Conservation (phyloP, 2,329 filamentous ascomycete species). For the Dactylellina haptotyla region DNA sequence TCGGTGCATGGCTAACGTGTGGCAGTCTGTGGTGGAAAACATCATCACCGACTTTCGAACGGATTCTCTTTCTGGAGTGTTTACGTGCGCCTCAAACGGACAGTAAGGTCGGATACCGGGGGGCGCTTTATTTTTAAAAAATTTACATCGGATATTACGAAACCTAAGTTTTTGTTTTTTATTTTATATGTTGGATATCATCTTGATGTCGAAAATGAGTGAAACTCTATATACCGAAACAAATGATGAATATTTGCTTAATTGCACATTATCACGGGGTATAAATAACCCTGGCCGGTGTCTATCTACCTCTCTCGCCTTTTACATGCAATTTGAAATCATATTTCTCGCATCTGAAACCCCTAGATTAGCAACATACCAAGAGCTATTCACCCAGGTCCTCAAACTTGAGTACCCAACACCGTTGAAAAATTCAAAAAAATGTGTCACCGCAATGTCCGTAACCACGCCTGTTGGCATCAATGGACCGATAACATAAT, state of each 20-base stretch:
- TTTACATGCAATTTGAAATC: too few relatives aligned
- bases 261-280: too few relatives aligned
- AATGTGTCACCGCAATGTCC: constrained; percentile 37
- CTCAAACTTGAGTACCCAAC: not conserved
- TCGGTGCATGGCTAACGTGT: constrained; percentile 5
- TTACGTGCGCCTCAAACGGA: constrained; percentile 77
- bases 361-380: not conserved
- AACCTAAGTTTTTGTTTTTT: not conserved
- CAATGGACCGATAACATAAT: constrained; percentile 20
- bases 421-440: not conserved
- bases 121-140: too few relatives aligned
- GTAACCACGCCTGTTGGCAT: constrained; percentile 37
- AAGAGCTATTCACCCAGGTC: not conserved
- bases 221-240: too few relatives aligned
- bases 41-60: constrained; percentile 77
- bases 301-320: too few relatives aligned
- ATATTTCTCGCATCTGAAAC: too few relatives aligned
- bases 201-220: not conserved
- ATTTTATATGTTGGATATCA: too few relatives aligned
- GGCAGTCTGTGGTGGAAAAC: constrained; percentile 68
- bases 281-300: too few relatives aligned
- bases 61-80: constrained; percentile 74
- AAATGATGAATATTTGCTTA: too few relatives aligned
- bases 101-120: constrained; percentile 64
- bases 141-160: not conserved